These are phyloP conservation scores for Colletotrichum endophyticum DNA, from an alignment of 2,329 filamentous ascomycete species.

Conservation along the genomic window DNA sequence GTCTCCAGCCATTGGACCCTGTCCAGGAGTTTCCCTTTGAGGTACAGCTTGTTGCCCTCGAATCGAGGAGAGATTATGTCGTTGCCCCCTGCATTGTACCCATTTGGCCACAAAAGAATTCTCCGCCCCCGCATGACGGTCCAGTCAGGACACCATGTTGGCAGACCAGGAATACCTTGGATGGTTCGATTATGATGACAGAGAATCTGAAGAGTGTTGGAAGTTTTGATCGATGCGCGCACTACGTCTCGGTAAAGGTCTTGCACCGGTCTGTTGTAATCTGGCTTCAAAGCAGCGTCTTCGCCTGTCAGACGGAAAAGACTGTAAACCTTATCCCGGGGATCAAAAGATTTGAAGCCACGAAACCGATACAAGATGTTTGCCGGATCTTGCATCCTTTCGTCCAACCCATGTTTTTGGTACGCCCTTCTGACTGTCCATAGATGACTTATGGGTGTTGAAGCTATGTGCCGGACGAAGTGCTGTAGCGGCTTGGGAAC, in stretches of 20 bases:
- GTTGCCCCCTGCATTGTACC: accelerated
- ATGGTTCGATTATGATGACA: neutral
- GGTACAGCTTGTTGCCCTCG: accelerated
- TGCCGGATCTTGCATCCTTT: neutral
- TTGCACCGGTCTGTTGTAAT: accelerated
- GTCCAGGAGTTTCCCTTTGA: accelerated
- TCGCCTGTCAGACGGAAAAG: neutral
- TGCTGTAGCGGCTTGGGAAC: neutral
- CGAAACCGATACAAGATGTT: neutral
- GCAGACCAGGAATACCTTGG: accelerated
- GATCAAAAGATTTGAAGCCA: neutral
- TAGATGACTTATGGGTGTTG: neutral
- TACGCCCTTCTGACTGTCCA: neutral
- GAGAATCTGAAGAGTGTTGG: accelerated
- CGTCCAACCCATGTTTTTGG: neutral
- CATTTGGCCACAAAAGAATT: neutral
- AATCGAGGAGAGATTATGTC: neutral
- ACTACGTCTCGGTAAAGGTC: neutral
- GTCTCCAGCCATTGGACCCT: accelerated
- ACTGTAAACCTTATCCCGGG: neutral
- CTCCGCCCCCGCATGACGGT: neutral
- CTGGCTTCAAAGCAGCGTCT: neutral
- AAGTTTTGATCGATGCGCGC: accelerated
- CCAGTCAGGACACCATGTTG: neutral
- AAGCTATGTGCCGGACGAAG: neutral